Conservation (phyloP, 768 basidiomycete genomes). For the Pleurotus citrinopileatus region DNA sequence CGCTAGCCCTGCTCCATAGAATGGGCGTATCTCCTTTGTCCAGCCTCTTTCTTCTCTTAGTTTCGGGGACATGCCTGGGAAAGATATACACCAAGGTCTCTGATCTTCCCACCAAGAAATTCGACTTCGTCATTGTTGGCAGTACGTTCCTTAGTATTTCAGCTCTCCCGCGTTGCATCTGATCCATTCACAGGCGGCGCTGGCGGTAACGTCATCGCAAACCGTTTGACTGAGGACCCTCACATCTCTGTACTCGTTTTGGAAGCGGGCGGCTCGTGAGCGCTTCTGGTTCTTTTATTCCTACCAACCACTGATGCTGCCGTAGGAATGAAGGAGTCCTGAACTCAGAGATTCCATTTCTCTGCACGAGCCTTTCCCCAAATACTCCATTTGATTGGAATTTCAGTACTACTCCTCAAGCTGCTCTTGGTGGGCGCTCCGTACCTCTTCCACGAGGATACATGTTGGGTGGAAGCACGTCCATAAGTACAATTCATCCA, state of each 20-base stretch:
- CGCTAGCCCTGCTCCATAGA: too few relatives aligned
- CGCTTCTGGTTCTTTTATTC: background rate
- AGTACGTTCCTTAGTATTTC: background rate
- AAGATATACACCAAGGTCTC: background rate
- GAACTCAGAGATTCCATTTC: constrained; percentile 9
- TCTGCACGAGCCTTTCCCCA: constrained; percentile 1
- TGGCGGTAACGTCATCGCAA: constrained; percentile 1
- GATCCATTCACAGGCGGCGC: background rate
- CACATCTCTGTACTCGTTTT: background rate
- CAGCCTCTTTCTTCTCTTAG: background rate
- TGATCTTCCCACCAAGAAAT: constrained; percentile 7
- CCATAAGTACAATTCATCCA: constrained; percentile 7
- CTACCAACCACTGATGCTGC: background rate
- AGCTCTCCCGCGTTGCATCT: background rate
- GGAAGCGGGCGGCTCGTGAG: constrained; percentile 4
- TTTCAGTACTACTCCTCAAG: constrained; percentile 19
- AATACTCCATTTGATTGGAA: constrained; percentile 18
- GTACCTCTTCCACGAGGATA: constrained; percentile 18
- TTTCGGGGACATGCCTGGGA: background rate
- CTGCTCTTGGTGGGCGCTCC: constrained; percentile 12
- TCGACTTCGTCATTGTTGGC: constrained; percentile 12
- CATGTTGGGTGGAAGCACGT: constrained; percentile 19
- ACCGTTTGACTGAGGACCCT: constrained; percentile 2
- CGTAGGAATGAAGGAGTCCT: constrained; percentile 7
- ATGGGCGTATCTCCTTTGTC: background rate